phyloP scores from a whole-genome alignment of 2,329 filamentous ascomycete genomes.

The Dactylonectria macrodidyma region DNA sequence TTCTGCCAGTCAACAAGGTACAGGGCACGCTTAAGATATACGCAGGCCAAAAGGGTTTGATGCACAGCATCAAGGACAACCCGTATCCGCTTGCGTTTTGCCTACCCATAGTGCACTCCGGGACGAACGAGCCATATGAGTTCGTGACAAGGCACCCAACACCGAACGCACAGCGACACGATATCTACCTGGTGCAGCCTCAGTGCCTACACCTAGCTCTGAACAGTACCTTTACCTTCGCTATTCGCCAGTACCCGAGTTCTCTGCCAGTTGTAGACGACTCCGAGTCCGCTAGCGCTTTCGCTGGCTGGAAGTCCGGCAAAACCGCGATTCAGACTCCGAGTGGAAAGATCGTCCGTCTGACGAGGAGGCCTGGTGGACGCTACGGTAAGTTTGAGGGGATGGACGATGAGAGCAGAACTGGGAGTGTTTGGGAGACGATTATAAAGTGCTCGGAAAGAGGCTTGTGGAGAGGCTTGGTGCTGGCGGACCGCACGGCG shows the following conservation, averaged over 20 bases:
- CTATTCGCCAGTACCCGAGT: constrained; percentile 89
- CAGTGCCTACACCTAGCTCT: constrained; percentile 90
- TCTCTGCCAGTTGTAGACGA: constrained; percentile 69
- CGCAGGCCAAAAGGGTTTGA: constrained; percentile 92
- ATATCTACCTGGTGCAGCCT: constrained; percentile 96
- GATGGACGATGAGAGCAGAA: not conserved
- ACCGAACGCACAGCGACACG: constrained; percentile 96
- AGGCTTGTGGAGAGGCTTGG: too few species aligned
- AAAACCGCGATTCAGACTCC: too few species aligned
- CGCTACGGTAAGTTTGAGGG: not conserved
- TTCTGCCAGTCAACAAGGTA: constrained; percentile 92
- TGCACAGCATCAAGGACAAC: constrained; percentile 98
- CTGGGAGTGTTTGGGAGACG: not conserved
- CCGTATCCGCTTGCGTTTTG: constrained; percentile 92
- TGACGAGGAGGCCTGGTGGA: too few species aligned
- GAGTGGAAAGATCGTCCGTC: too few species aligned
- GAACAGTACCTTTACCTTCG: constrained; percentile 99
- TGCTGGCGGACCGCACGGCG: too few species aligned
- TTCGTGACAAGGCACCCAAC: constrained; percentile 95
- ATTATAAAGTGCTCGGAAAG: too few species aligned
- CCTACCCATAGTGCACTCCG: constrained; percentile 90
- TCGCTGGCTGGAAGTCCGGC: too few species aligned
- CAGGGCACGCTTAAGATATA: constrained; percentile 91
- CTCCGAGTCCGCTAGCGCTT: constrained; percentile 60
- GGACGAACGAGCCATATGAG: constrained; percentile 94